A percentile compares a stretch with the other conserved stretches of the same genome.
Evolutionary conservation across 139 green algal genomes (phyloP).

Genomic region (Dunaliella sp.): DNA sequence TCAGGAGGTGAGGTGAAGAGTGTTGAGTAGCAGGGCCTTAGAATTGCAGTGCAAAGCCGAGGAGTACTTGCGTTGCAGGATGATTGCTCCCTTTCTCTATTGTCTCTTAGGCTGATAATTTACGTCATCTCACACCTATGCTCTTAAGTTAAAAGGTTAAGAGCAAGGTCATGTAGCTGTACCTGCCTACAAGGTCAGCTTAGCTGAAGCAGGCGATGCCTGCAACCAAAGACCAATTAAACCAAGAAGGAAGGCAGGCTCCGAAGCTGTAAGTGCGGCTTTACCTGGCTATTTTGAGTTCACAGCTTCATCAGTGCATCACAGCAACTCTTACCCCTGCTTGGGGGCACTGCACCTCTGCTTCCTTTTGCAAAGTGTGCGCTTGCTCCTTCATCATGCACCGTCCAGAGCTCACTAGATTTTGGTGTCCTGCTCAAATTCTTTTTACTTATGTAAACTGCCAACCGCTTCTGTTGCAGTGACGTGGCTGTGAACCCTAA

Average conservation of each 20-base stretch:
- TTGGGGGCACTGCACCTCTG: too few species aligned
- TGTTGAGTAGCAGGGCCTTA: not conserved
- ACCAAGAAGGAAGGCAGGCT: too few species aligned
- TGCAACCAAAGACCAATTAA: too few species aligned
- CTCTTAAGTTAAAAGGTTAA: not conserved
- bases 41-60: not conserved
- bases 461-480: too few species aligned
- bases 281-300: too few species aligned
- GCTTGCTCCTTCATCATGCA: too few species aligned
- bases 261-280: too few species aligned
- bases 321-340: too few species aligned
- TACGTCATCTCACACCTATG: not conserved
- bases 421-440: not conserved
- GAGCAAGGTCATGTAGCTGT: not conserved
- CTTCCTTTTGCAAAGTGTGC: too few species aligned
- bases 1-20: slow-evolving; percentile 42
- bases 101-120: not conserved
- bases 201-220: too few species aligned
- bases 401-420: too few species aligned
- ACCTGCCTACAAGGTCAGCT: not conserved
- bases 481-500: slow-evolving; percentile 90
- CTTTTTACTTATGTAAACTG: not conserved
- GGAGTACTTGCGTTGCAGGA: not conserved
- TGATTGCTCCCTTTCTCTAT: not conserved
- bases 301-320: too few species aligned